Percentiles rank a stretch among this genome's conserved stretches.
These are phyloP conservation scores for Geranium rotundifolium DNA, from an alignment of 345 rosid species.

Conservation along the genomic window DNA sequence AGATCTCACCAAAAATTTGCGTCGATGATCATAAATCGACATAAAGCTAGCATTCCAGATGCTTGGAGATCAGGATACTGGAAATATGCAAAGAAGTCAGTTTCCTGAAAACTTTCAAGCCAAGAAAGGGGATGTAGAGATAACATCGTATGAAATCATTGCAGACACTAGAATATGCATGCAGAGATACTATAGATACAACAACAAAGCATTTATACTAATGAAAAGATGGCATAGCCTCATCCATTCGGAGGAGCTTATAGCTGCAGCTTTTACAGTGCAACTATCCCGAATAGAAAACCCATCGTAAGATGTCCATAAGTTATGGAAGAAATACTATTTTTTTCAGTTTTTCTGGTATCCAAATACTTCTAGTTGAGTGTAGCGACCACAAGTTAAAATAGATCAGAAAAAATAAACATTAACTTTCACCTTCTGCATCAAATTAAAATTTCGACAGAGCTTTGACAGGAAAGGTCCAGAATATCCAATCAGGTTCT, in stretches of 20 bases:
- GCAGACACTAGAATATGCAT: neutral
- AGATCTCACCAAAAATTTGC: constrained; percentile 62
- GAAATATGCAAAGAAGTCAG: constrained; percentile 10
- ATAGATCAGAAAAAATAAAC: constrained; percentile 1
- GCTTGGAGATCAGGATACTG: constrained; percentile 88
- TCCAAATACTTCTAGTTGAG: neutral
- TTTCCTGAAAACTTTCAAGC: neutral
- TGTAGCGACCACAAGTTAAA: neutral
- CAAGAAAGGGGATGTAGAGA: too few species aligned
- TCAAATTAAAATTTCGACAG: constrained; percentile 68
- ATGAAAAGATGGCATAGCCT: too few species aligned
- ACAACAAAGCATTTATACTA: neutral
- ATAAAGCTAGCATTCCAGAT: constrained; percentile 89
- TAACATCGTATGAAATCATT: neutral
- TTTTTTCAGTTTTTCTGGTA: neutral
- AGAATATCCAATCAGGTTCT: constrained; percentile 68
- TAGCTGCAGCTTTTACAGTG: too few species aligned
- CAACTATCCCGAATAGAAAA: too few species aligned
- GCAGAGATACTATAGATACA: neutral
- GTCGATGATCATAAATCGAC: constrained; percentile 89
- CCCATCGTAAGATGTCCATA: too few species aligned
- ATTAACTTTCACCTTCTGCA: constrained; percentile 58
- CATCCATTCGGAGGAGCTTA: too few species aligned
- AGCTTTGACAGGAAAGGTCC: constrained; percentile 82
- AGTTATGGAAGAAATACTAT: too few species aligned